phyloP scores from a whole-genome alignment of 306 rosid species.

The Cicer chorassanicum region DNA sequence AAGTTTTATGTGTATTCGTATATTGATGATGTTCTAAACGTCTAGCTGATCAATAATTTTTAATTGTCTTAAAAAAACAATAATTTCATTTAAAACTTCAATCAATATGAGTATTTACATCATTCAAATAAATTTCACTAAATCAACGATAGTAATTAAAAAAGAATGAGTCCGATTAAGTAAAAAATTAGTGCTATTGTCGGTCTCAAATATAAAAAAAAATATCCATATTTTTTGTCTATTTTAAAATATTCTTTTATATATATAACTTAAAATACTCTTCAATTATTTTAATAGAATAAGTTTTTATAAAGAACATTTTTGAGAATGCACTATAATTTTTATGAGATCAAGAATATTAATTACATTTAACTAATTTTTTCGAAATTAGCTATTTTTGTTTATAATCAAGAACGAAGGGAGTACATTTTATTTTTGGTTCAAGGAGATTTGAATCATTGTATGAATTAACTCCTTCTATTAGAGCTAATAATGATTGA shows the following conservation, averaged over 20 bases:
- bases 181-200: background rate
- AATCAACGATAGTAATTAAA: conserved; percentile 23
- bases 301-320: too few relatives aligned
- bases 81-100: conserved; percentile 31
- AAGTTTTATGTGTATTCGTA: background rate
- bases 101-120: conserved; percentile 8
- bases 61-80: background rate
- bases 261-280: too few relatives aligned
- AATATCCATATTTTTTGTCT: too few relatives aligned
- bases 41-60: background rate
- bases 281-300: too few relatives aligned
- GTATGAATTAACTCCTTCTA: background rate
- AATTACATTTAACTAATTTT: too few relatives aligned
- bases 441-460: background rate
- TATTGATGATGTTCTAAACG: background rate
- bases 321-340: too few relatives aligned
- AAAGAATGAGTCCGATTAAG: conserved; percentile 9
- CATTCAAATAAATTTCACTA: background rate
- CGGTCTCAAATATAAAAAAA: too few relatives aligned
- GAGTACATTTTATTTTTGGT: too few relatives aligned
- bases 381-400: too few relatives aligned
- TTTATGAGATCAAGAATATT: too few relatives aligned
- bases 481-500: background rate
- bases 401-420: too few relatives aligned
- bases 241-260: too few relatives aligned